These are phyloP conservation scores for Bertia moriformis DNA, from an alignment of 2,329 filamentous ascomycete species.

Conservation along the genomic window DNA sequence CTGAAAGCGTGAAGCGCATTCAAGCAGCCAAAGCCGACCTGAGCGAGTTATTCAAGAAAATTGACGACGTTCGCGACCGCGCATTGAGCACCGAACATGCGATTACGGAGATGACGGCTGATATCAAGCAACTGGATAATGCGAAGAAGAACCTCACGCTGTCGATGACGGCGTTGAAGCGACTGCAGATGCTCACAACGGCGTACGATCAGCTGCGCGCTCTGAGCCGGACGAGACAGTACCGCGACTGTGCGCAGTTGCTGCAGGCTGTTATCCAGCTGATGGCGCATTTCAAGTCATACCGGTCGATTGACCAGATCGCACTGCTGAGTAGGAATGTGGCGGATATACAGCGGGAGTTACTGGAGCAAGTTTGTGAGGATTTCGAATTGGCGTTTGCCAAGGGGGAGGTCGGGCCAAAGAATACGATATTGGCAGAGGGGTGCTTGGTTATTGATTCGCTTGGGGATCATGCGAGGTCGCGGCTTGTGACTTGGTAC, in stretches of 20 bases:
- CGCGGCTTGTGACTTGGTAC: constrained; percentile 83
- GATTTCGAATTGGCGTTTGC: constrained; percentile 94
- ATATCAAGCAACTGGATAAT: constrained; percentile 92
- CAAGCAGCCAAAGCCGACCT: constrained; percentile 82
- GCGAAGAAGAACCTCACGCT: constrained; percentile 93
- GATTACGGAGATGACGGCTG: constrained; percentile 96
- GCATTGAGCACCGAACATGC: constrained; percentile 86
- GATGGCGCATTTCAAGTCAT: constrained; percentile 97
- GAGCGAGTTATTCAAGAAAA: constrained; percentile 79
- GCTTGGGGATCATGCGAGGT: constrained; percentile 71
- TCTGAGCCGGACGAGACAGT: constrained; percentile 73
- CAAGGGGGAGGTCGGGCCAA: constrained; percentile 64
- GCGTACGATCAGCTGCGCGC: constrained; percentile 92
- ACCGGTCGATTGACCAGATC: constrained; percentile 94
- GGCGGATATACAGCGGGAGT: constrained; percentile 77
- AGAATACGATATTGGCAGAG: constrained; percentile 61
- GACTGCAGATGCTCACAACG: constrained; percentile 94
- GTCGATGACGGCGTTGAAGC: constrained; percentile 94
- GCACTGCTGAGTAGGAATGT: constrained; percentile 84
- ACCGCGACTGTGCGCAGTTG: constrained; percentile 84
- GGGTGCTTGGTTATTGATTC: constrained; percentile 91
- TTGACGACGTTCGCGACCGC: constrained; percentile 78
- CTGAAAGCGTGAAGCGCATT: constrained; percentile 80
- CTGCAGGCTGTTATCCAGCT: constrained; percentile 91
- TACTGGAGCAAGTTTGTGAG: constrained; percentile 95